phyloP scores from a whole-genome alignment of 805 yeast genomes.

The Metschnikowia koreensis region DNA sequence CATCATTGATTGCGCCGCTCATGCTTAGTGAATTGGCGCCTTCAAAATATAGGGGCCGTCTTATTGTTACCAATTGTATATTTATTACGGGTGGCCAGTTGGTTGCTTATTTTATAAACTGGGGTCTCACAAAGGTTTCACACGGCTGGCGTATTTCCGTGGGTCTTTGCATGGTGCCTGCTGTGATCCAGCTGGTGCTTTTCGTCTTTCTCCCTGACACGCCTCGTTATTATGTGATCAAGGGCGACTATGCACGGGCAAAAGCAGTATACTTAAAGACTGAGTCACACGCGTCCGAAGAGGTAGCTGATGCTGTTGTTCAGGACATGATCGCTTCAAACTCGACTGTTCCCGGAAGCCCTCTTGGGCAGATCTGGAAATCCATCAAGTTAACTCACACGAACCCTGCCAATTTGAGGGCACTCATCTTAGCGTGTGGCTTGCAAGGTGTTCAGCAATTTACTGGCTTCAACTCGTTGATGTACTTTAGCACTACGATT shows the following conservation, averaged over 20 bases:
- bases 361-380: slow-evolving; percentile 53
- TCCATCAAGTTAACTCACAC: slow-evolving; percentile 62
- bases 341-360: slow-evolving; percentile 43
- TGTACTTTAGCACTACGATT: slow-evolving; percentile 93
- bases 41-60: slow-evolving; percentile 83
- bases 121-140: slow-evolving; percentile 67
- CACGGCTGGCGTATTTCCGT: slow-evolving; percentile 95
- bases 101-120: slow-evolving; percentile 90
- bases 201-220: slow-evolving; percentile 92
- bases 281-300: slow-evolving; percentile 62
- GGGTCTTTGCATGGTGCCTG: slow-evolving; percentile 87
- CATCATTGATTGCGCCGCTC: slow-evolving; percentile 90
- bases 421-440: slow-evolving; percentile 86
- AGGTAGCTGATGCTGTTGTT: slow-evolving; percentile 63
- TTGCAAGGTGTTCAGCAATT: slow-evolving; percentile 96
- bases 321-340: slow-evolving; percentile 55
- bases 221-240: slow-evolving; percentile 83
- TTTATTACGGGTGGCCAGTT: slow-evolving; percentile 95
- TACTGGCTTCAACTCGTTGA: slow-evolving; percentile 92
- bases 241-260: slow-evolving; percentile 65
- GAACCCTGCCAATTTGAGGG: slow-evolving; percentile 80
- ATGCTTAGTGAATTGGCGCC: slow-evolving; percentile 94
- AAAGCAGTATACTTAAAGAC: slow-evolving; percentile 59
- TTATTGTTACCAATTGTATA: slow-evolving; percentile 82
- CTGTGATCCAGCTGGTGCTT: slow-evolving; percentile 69